phyloP scores from a whole-genome alignment of 1,284 basidiomycete genomes.

The Ustanciosporium gigantosporum region DNA sequence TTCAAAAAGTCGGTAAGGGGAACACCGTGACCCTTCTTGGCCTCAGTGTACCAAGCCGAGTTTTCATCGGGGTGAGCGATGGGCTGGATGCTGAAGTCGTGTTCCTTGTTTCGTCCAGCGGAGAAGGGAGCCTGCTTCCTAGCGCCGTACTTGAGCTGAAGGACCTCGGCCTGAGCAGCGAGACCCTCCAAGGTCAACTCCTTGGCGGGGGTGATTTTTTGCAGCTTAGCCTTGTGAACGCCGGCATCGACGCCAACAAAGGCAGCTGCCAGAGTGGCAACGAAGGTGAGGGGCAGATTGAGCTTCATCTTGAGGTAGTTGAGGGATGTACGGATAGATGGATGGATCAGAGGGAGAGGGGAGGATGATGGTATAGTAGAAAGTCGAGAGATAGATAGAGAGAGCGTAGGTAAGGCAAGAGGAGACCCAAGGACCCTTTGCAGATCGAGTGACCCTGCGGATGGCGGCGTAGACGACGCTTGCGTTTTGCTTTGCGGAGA shows the following conservation, averaged over 20 bases:
- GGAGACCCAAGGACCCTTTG: no score
- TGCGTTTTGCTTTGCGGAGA: no score
- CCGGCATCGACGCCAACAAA: slow-evolving; percentile 64
- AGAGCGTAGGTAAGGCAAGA: no score
- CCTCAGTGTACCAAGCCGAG: slow-evolving; percentile 49
- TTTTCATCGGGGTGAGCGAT: slow-evolving; percentile 42
- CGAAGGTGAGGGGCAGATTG: slow-evolving; percentile 67
- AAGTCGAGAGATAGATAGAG: no score
- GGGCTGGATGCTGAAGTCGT: slow-evolving; percentile 65
- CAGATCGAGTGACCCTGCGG: no score
- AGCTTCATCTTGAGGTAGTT: slow-evolving; percentile 41
- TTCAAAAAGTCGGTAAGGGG: slow-evolving; percentile 96
- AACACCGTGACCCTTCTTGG: slow-evolving; percentile 80
- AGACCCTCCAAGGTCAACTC: slow-evolving; percentile 70
- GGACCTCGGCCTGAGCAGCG: slow-evolving; percentile 68
- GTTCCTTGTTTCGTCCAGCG: slow-evolving; percentile 64
- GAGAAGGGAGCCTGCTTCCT: slow-evolving; percentile 53
- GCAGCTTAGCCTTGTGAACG: slow-evolving; percentile 60
- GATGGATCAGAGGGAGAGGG: slow-evolving; percentile 72
- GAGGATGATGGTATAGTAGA: neutral
- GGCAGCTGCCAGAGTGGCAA: slow-evolving; percentile 65
- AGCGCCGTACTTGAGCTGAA: slow-evolving; percentile 53
- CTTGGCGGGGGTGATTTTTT: slow-evolving; percentile 70
- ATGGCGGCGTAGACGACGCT: no score
- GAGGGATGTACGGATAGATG: slow-evolving; percentile 56